Percentiles rank a stretch among this genome's conserved stretches.
These are phyloP conservation scores for Sclerotinia trifoliorum DNA, from an alignment of 2,329 filamentous ascomycete species.

Conservation along the genomic window DNA sequence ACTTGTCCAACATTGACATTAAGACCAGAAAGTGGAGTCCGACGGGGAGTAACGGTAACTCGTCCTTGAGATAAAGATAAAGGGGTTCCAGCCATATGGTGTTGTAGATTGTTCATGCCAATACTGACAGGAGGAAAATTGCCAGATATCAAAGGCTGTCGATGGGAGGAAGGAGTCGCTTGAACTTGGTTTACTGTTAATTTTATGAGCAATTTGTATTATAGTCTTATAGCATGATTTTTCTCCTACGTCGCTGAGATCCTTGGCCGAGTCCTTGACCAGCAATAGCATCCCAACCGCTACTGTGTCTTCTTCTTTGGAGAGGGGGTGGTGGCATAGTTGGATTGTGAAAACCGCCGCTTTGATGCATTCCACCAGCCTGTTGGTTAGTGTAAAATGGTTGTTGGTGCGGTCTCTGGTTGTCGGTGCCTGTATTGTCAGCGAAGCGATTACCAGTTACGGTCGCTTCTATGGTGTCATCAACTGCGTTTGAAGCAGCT, in stretches of 20 bases:
- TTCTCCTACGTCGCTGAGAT: conserved; percentile 25
- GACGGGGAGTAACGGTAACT: conserved; percentile 28
- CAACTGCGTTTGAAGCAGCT: conserved; percentile 52
- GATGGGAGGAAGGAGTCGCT: conserved; percentile 38
- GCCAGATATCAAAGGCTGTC: conserved; percentile 33
- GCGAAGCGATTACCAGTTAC: conserved; percentile 32
- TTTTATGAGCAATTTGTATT: neutral
- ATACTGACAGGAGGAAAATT: conserved; percentile 25
- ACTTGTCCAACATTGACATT: conserved; percentile 27
- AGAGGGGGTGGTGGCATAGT: conserved; percentile 24
- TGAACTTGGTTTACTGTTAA: conserved; percentile 30
- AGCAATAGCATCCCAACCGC: conserved; percentile 32
- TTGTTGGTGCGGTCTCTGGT: conserved; percentile 21
- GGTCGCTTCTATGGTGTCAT: conserved; percentile 43
- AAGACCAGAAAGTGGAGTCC: conserved; percentile 30
- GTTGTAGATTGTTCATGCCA: conserved; percentile 29
- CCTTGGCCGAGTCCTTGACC: conserved; percentile 27
- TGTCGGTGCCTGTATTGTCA: conserved; percentile 31
- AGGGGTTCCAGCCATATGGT: conserved; percentile 28
- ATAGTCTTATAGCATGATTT: neutral
- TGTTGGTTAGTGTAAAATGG: conserved; percentile 29
- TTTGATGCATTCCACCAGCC: neutral
- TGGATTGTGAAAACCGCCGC: conserved; percentile 21
- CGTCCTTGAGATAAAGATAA: conserved; percentile 25
- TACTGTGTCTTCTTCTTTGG: conserved; percentile 15